Base-by-base conservation (phyloP, 768 basidiomycete genomes). In the Lentinula edodes region DNA sequence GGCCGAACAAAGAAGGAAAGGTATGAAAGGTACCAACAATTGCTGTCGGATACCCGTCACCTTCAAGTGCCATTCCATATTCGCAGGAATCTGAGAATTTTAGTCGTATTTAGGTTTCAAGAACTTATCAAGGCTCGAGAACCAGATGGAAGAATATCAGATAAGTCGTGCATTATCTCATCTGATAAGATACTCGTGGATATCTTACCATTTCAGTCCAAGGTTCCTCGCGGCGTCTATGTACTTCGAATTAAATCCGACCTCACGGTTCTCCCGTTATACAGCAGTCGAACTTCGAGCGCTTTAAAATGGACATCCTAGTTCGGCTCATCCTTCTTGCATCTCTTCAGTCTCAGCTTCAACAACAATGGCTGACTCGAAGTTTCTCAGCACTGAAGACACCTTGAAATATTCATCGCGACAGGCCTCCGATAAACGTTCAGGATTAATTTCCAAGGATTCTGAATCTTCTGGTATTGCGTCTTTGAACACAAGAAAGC, bases 401-500 rank as follows among this genome's bases (percentile, higher is more conserved):
- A 48, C 46, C 9, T 48, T 48, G 46, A 5, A 20, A 23, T 48
- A 52, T 42, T 3, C 54, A 13, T 43, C 38, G 18, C 54, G n/a
- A 48, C 20, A 48, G 8, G 13, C 36, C 12, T 56, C 54, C 13
- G 41, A 36, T 43, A 23, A 16, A 39, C 32, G 20, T 13, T 13
- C 32, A 18, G 41, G 12, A n/a, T 13, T 15, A 39, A 7, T 28
- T 6, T 43, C 23, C 4, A 38, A 56, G n/a, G 42, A 32, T 3
- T 53, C 52, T 12, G 32, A 35, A 18, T 39, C 38, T 23, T 35
- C 52, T 3, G 32, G 16, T 1, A 20, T 15, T 12, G 34, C 12
- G 20, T n/a, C 38, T n/a, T 41, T 16, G 23, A 6, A 1, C 20
- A 23, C 45, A 23, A 46, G 41, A 36, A 72, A 70, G 65, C 71